Base-by-base conservation (phyloP, 345 rosid species). In the Schrenkiella parvula region DNA sequence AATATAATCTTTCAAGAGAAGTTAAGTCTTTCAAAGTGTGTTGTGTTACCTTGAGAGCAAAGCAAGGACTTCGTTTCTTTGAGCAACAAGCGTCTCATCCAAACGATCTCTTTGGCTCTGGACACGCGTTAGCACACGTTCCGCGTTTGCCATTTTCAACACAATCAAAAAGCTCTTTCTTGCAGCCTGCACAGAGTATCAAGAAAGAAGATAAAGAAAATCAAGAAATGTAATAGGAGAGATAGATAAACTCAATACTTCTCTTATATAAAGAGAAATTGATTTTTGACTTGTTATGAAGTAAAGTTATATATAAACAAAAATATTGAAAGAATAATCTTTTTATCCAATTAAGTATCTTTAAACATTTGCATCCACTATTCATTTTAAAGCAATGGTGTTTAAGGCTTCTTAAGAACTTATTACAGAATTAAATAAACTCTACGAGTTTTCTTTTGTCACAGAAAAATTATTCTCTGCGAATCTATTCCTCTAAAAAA, bases 81-180 rank as follows among this genome's bases (percentile, higher is more conserved):
- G 80, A 68, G 84, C 72, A 54, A 77, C 52, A 6, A 92, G 91
- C n/a, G 96, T 88, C 28, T 82, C 87, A 31, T 86, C 90, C 77
- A 92, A 71, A 63, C 91, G 98, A 73, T 87, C 91, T 39, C 93
- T 84, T 43, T 88, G 83, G 78, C 92, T 87, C 66, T 84, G 87
- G 25, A 76, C 82, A 34, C 90, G 89, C 52, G 93, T 88, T 68
- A 90, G 39, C 5, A 71, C 71, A 50, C 82, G 83, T 13, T 80
- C 83, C 1, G 84, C 81, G 89, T 86, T 87, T 73, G 85, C 72
- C 74, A 37, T 74, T 29, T 38, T 22, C 15, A 60, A 14, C 21
- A 48, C 10, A 48, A 46, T 31, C 14, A 21, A 22, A 67, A 39
- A 68, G 28, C 14, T 26, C 10, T 67, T 69, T 26, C 9, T 68